Conservation (phyloP, 225 moss, liverwort and hornwort genomes). For the Sphagnum tenellum region DNA sequence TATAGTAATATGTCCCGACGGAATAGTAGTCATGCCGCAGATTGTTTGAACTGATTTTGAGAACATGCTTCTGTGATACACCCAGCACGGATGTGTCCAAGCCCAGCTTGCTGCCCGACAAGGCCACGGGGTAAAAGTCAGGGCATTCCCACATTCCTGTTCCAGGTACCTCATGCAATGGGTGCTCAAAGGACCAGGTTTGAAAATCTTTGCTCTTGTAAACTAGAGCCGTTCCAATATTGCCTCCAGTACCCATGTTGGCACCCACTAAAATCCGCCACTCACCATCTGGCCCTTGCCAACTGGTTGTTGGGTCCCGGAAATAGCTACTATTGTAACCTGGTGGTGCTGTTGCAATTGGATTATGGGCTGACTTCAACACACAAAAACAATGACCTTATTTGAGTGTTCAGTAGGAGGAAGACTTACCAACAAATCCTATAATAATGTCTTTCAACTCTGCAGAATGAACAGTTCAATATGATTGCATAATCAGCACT, state of each 20-base stretch:
- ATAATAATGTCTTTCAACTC: background rate
- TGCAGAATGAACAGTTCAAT: background rate
- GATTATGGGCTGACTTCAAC: constrained; percentile 30
- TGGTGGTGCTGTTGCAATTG: constrained; percentile 28
- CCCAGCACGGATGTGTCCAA: constrained; percentile 3
- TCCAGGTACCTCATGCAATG: constrained; percentile 19
- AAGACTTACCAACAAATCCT: background rate
- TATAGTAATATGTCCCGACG: constrained; percentile 35
- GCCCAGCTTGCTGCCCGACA: constrained; percentile 3
- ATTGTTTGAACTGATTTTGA: constrained; percentile 43
- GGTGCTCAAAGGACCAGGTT: constrained; percentile 21
- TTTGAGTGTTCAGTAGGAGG: background rate
- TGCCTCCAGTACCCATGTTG: constrained; percentile 18
- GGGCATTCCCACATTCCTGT: constrained; percentile 74
- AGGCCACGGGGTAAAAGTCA: constrained; percentile 36
- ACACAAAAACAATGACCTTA: background rate
- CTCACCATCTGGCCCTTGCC: constrained; percentile 36
- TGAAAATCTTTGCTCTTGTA: constrained; percentile 47
- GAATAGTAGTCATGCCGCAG: constrained; percentile 44
- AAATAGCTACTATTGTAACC: constrained; percentile 34
- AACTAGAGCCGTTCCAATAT: constrained; percentile 28
- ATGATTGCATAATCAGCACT: background rate
- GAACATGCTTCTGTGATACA: constrained; percentile 21
- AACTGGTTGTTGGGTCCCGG: constrained; percentile 52
- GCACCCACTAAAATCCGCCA: constrained; percentile 50